A percentile compares a stretch with the other conserved stretches of the same genome.
phyloP scores from a whole-genome alignment of 108 stramenopile species.

The Cylindrotheca fusiformis region DNA sequence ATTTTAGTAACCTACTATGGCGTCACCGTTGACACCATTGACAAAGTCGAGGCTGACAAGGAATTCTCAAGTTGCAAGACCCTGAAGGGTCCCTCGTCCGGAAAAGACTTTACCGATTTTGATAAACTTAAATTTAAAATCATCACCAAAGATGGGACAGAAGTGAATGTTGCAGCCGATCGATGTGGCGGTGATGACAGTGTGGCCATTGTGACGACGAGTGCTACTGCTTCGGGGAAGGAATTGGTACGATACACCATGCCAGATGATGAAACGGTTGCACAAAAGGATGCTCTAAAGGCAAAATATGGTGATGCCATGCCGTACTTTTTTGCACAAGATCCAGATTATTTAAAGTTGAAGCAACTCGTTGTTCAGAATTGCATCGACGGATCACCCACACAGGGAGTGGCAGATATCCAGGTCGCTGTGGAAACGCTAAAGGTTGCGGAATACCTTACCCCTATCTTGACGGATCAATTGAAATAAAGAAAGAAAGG shows the following conservation, averaged over 20 bases:
- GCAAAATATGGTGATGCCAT: conserved; percentile 60
- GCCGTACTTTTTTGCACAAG: conserved; percentile 86
- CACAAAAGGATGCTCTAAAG: conserved; percentile 38
- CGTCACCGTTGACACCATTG: conserved; percentile 72
- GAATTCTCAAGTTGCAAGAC: conserved; percentile 65
- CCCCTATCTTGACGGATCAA: conserved; percentile 71
- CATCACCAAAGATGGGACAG: conserved; percentile 49
- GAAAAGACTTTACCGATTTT: conserved; percentile 70
- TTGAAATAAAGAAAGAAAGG: conserved; percentile 19
- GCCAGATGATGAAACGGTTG: conserved; percentile 59
- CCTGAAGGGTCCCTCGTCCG: conserved; percentile 59
- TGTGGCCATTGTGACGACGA: conserved; percentile 59
- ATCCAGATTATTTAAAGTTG: conserved; percentile 73
- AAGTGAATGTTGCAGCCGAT: conserved; percentile 75
- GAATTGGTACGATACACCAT: conserved; percentile 60
- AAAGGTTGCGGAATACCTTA: conserved; percentile 77
- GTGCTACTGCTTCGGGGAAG: conserved; percentile 23
- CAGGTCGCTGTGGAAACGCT: conserved; percentile 75
- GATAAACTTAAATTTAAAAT: conserved; percentile 64
- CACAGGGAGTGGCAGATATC: conserved; percentile 80
- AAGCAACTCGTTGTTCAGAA: conserved; percentile 57
- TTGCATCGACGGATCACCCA: conserved; percentile 27
- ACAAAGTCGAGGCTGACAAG: conserved; percentile 60
- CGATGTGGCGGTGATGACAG: conserved; percentile 85
- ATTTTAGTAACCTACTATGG: conserved; percentile 73